phyloP scores from a whole-genome alignment of 2,329 filamentous ascomycete species.

The Fusarium sp. region DNA sequence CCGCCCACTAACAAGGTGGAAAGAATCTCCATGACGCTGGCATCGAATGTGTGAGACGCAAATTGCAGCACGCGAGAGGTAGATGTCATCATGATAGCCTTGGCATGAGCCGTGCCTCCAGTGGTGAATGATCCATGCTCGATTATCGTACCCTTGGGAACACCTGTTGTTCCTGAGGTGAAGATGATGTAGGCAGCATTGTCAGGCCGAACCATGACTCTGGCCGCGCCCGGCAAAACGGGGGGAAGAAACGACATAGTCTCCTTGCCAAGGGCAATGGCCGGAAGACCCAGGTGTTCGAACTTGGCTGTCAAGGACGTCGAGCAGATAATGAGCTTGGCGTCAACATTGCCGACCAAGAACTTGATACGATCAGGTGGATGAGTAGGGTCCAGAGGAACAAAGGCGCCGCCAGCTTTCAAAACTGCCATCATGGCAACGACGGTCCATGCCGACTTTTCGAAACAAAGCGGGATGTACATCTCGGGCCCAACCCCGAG shows the following conservation, averaged over 20 bases:
- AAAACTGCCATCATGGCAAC: slow-evolving; percentile 52
- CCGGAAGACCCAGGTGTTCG: neutral
- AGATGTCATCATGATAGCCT: slow-evolving; percentile 20
- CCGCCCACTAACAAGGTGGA: slow-evolving; percentile 38
- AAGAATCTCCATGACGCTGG: slow-evolving; percentile 40
- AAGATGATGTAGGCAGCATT: slow-evolving; percentile 36
- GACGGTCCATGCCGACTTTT: slow-evolving; percentile 52
- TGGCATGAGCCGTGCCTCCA: slow-evolving; percentile 26
- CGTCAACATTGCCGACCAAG: slow-evolving; percentile 20
- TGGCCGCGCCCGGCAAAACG: rapidly evolving
- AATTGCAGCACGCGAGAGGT: slow-evolving; percentile 34
- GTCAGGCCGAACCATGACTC: neutral
- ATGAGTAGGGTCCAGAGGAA: slow-evolving; percentile 52
- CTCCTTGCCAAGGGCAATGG: neutral
- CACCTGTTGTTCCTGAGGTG: slow-evolving; percentile 38
- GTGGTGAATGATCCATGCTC: slow-evolving; percentile 32
- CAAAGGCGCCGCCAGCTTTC: slow-evolving; percentile 50
- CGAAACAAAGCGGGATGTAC: slow-evolving; percentile 51
- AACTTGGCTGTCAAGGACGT: neutral
- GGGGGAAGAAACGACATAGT: neutral
- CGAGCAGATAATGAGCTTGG: slow-evolving; percentile 29
- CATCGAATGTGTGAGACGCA: slow-evolving; percentile 27
- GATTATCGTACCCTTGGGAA: slow-evolving; percentile 34
- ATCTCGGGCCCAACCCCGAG: slow-evolving; percentile 45
- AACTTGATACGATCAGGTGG: slow-evolving; percentile 45